These are phyloP conservation scores for Penicillium tannophilum DNA, from an alignment of 495 filamentous ascomycete genomes.

Conservation along the genomic window DNA sequence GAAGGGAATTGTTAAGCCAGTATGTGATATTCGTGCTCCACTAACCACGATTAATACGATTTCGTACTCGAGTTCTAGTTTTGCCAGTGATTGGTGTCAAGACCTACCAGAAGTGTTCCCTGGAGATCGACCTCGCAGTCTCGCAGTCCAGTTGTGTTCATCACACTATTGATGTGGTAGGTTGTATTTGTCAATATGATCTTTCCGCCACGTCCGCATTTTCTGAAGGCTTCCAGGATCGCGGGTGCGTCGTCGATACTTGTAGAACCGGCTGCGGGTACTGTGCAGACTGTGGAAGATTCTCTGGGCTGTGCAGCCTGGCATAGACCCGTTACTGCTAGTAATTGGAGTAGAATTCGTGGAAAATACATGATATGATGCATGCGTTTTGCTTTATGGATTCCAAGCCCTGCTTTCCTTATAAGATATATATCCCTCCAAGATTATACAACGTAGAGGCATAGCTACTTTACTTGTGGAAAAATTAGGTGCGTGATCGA, in stretches of 20 bases:
- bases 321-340: no score
- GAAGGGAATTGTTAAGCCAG: constrained; percentile 48
- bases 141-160: constrained; percentile 45
- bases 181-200: constrained; percentile 41
- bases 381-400: no score
- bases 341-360: no score
- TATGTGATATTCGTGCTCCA: constrained; percentile 50
- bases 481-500: background rate
- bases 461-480: background rate
- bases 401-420: no score
- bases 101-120: constrained; percentile 31
- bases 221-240: constrained; percentile 41
- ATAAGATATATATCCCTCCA: no score
- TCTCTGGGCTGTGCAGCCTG: no score
- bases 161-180: constrained; percentile 42
- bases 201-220: constrained; percentile 39
- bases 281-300: background rate
- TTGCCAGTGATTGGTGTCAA: background rate
- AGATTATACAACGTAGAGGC: no score
- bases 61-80: background rate
- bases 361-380: no score
- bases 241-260: constrained; percentile 40
- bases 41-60: constrained; percentile 9
- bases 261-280: constrained; percentile 3
- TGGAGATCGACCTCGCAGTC: constrained; percentile 45